phyloP scores from a whole-genome alignment of 108 stramenopile genomes.

The Conticribra weissflogii region DNA sequence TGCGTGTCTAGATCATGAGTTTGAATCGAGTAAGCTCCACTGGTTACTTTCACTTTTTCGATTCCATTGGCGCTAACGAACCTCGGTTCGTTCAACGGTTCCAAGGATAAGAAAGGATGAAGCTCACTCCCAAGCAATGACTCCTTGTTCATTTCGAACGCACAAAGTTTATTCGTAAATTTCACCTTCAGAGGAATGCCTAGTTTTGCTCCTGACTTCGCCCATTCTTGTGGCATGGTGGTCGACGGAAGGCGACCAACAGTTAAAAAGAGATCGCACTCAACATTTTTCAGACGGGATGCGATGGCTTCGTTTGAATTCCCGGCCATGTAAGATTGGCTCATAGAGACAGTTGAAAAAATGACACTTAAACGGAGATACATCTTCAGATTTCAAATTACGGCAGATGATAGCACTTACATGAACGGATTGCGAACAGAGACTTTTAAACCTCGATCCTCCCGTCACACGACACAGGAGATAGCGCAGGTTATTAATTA shows the following conservation, averaged over 20 bases:
- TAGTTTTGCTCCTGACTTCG: constrained; percentile 41
- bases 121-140: constrained; percentile 19
- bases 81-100: constrained; percentile 38
- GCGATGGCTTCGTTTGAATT: not conserved
- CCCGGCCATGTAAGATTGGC: not conserved
- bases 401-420: no score
- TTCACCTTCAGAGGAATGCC: constrained; percentile 42
- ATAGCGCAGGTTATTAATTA: no score
- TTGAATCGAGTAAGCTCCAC: constrained; percentile 39
- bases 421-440: no score
- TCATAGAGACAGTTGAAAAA: no score
- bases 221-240: constrained; percentile 49
- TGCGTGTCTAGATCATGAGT: constrained; percentile 23
- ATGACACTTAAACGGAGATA: no score
- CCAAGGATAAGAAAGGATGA: constrained; percentile 9
- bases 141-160: constrained; percentile 43
- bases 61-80: constrained; percentile 29
- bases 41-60: constrained; percentile 25
- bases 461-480: no score
- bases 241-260: constrained; percentile 44
- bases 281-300: constrained; percentile 10
- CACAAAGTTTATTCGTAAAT: constrained; percentile 33
- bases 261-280: constrained; percentile 6
- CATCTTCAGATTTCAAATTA: no score
- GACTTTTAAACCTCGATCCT: no score